Evolutionary conservation across 768 basidiomycete species (phyloP), one percentile per base, ranked within the genome.

Genomic region (Termitomyces sp.): DNA sequence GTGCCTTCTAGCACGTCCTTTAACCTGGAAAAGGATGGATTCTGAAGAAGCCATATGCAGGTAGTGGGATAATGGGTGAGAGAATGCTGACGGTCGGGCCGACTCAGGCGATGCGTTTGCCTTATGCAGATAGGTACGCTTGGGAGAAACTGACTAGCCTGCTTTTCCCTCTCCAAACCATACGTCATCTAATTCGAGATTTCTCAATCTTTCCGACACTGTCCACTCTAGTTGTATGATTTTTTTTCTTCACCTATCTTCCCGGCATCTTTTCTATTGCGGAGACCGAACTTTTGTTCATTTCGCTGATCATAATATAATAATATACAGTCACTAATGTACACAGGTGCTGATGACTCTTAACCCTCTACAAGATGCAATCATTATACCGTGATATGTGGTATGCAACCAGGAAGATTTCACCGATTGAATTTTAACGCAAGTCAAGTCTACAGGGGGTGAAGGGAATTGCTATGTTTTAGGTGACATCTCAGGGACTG

Each of bases 11-110:
- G 62, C 32, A 44, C 25, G 28, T 21, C 19, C 5, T 51, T 39
- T n/a, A 23, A 54, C 28, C 56, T 63, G 4, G 64, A n/a, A 67
- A 43, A 43, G 35, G 52, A 55, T 68, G 55, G 63, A 68, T 45
- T 55, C 54, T 7, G 67, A 68, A 53, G 66, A 64, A 28, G 66
- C 66, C 2, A 59, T 63, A 35, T 44, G 43, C 17, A 48, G 30
- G 27, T 64, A 55, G 51, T 45, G 27, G 16, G 44, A 17, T 28
- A 14, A 45, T 17, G 16, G 27, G n/a, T n/a, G n/a, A n/a, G n/a
- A n/a, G n/a, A n/a, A 28, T 28, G 8, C 3, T n/a, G 17, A n/a
- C n/a, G 44, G 28, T 28, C 28, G 44, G 17, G 28, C 27, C 7
- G 27, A 27, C 9, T 45, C 27, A 28, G 44, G 44, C 4, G 44